A percentile compares a stretch with the other conserved stretches of the same genome.
Evolutionary conservation across 1,139 yeast genomes (phyloP).

Genomic region (Arxiozyma telluris): DNA sequence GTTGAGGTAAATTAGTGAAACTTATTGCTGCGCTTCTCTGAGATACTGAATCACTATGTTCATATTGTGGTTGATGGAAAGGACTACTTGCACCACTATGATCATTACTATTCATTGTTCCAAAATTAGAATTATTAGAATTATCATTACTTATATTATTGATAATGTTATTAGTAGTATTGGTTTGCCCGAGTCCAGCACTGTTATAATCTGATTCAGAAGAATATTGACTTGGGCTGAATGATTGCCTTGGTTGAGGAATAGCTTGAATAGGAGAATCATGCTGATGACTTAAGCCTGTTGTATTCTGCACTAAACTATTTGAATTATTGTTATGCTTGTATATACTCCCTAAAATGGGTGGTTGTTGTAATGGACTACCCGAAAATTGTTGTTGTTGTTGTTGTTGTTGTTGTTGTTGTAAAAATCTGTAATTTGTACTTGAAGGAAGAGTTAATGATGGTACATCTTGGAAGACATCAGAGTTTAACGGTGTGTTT

Average conservation of each 20-base stretch:
- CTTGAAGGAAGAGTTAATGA: slow-evolving; percentile 24
- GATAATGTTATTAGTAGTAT: neutral
- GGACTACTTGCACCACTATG: slow-evolving; percentile 19
- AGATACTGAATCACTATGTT: slow-evolving; percentile 7
- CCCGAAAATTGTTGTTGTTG: slow-evolving; percentile 7
- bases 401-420: slow-evolving; percentile 6
- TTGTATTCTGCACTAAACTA: slow-evolving; percentile 11
- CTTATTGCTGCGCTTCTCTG: slow-evolving; percentile 23
- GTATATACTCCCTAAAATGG: slow-evolving; percentile 19
- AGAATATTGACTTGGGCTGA: slow-evolving; percentile 27
- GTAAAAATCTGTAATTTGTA: slow-evolving; percentile 15
- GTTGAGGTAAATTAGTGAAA: slow-evolving; percentile 12
- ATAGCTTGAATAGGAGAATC: slow-evolving; percentile 7
- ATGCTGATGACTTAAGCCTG: slow-evolving; percentile 4
- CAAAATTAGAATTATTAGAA: neutral
- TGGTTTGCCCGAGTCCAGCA: neutral
- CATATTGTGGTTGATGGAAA: slow-evolving; percentile 20
- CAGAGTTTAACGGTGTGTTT: slow-evolving; percentile 1
- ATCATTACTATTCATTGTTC: slow-evolving; percentile 6
- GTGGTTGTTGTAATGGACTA: slow-evolving; percentile 14
- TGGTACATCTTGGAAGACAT: slow-evolving; percentile 28
- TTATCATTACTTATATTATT: neutral
- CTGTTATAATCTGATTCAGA: slow-evolving; percentile 19
- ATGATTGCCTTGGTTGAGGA: slow-evolving; percentile 6
- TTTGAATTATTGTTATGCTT: slow-evolving; percentile 26